Evolutionary conservation across 306 rosid species (phyloP).

Genomic region (Glycine soja): DNA sequence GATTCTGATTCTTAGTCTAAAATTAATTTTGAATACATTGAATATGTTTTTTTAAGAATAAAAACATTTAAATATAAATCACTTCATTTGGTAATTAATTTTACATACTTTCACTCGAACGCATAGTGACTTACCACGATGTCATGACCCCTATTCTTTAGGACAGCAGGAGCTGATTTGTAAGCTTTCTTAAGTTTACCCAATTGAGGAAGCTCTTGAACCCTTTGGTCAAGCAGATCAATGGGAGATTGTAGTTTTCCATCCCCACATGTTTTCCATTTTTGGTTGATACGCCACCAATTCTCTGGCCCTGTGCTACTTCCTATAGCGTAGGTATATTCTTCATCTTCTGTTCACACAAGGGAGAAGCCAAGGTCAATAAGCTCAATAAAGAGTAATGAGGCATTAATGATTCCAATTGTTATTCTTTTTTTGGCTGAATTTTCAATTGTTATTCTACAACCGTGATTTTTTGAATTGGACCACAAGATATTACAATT

Average conservation of each 20-base stretch:
- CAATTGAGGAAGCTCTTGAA: slow-evolving; percentile 51
- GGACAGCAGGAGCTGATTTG: slow-evolving; percentile 66
- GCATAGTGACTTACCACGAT: slow-evolving; percentile 53
- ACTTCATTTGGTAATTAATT: not conserved
- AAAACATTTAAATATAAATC: not conserved
- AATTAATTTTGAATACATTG: too few relatives aligned
- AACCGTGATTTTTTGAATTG: slow-evolving; percentile 13
- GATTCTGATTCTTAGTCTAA: too few relatives aligned
- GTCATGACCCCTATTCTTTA: slow-evolving; percentile 75
- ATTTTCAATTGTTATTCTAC: not conserved
- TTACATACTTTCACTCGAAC: not conserved
- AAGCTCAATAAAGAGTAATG: not conserved
- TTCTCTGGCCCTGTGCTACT: slow-evolving; percentile 66
- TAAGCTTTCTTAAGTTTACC: slow-evolving; percentile 63
- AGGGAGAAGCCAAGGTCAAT: not conserved
- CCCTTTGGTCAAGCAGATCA: slow-evolving; percentile 57
- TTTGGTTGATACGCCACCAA: slow-evolving; percentile 67
- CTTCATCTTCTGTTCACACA: slow-evolving; percentile 58
- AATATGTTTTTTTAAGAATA: too few relatives aligned
- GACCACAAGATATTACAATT: not conserved
- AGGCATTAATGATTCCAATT: not conserved
- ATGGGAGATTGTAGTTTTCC: slow-evolving; percentile 87
- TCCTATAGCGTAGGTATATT: slow-evolving; percentile 60
- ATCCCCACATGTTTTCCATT: slow-evolving; percentile 67
- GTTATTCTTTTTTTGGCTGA: too few relatives aligned